A percentile compares a stretch with the other conserved stretches of the same genome.
Conservation (phyloP, 1,284 basidiomycete species). For the Xerocomus minutiporus region DNA sequence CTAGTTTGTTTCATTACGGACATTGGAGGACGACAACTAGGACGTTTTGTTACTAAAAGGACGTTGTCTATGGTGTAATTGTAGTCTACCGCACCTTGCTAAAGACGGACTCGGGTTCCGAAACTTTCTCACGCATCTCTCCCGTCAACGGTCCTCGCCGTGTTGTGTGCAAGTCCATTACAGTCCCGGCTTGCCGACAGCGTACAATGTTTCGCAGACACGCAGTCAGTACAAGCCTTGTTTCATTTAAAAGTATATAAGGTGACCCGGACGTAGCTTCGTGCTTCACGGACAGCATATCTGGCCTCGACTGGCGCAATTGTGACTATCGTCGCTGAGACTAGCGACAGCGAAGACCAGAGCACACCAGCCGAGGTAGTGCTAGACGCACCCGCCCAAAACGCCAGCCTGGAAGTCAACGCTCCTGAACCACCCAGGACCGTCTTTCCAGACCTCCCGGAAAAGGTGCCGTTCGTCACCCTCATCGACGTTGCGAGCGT, state of each 20-base stretch:
- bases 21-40: not conserved
- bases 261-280: constrained; percentile 15
- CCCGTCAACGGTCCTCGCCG: constrained; percentile 1
- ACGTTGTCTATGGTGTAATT: not conserved
- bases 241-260: not conserved
- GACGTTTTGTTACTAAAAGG: not conserved
- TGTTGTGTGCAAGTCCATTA: too few relatives aligned
- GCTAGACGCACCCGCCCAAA: not conserved
- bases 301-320: constrained; percentile 15
- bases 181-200: too few relatives aligned
- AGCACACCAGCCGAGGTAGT: not conserved
- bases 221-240: constrained; percentile 16
- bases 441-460: constrained; percentile 20
- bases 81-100: not conserved
- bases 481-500: not conserved
- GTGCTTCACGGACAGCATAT: constrained; percentile 23
- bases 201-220: constrained; percentile 24
- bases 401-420: not conserved
- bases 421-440: constrained; percentile 8
- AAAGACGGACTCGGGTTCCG: not conserved
- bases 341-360: constrained; percentile 1
- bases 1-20: not conserved
- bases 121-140: not conserved
- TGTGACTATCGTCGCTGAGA: constrained; percentile 16
- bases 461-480: constrained; percentile 20